Evolutionary conservation across 805 yeast genomes (phyloP).

Genomic region (Ogataea thermomethanolica): DNA sequence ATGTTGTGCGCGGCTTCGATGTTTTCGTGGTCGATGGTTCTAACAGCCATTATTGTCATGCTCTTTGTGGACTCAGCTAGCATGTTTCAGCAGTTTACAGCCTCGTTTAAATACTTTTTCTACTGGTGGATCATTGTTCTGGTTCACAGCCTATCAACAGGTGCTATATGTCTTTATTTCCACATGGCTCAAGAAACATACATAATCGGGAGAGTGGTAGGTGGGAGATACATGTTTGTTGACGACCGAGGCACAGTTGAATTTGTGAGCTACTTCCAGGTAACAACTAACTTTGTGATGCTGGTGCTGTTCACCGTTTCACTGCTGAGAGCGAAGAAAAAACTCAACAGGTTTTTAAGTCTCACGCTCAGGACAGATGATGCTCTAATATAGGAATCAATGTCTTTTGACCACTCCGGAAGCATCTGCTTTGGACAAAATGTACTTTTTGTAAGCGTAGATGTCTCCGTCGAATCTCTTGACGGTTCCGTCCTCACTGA

Average conservation of each 20-base stretch:
- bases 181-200: slow-evolving; percentile 5
- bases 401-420: slow-evolving; percentile 92
- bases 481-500: slow-evolving; percentile 82
- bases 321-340: slow-evolving; percentile 11
- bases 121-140: slow-evolving; percentile 16
- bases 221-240: slow-evolving; percentile 6
- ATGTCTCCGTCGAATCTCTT: slow-evolving; percentile 77
- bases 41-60: slow-evolving; percentile 9
- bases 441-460: slow-evolving; percentile 85
- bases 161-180: slow-evolving; percentile 9
- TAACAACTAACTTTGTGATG: slow-evolving; percentile 5
- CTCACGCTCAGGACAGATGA: slow-evolving; percentile 2
- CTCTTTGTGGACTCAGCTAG: slow-evolving; percentile 9
- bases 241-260: slow-evolving; percentile 13
- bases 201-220: slow-evolving; percentile 5
- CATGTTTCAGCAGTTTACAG: slow-evolving; percentile 13
- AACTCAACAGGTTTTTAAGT: slow-evolving; percentile 10
- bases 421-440: slow-evolving; percentile 69
- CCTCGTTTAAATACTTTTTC: slow-evolving; percentile 15
- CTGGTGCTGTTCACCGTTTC: slow-evolving; percentile 12
- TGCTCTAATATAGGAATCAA: slow-evolving; percentile 27
- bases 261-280: slow-evolving; percentile 13
- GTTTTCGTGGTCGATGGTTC: slow-evolving; percentile 9
- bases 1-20: slow-evolving; percentile 8
- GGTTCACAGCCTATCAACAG: slow-evolving; percentile 10